These are phyloP conservation scores for Aspergillus uvarum DNA, from an alignment of 2,329 filamentous ascomycete genomes.

Conservation along the genomic window DNA sequence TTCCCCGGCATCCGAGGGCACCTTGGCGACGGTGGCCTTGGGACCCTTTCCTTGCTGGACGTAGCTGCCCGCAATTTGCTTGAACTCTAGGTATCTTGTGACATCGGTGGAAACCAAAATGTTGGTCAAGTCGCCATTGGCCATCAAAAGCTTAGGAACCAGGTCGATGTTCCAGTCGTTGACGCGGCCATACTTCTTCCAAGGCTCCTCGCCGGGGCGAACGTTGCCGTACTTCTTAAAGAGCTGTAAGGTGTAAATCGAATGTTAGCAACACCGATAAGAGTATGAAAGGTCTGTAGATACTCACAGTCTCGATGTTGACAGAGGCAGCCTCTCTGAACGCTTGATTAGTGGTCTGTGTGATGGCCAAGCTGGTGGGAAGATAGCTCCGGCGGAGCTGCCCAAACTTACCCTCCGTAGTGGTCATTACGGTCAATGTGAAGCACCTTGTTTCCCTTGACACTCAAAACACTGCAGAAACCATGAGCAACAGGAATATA, in stretches of 20 bases:
- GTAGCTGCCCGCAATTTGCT: constrained; percentile 92
- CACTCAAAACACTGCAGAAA: constrained; percentile 75
- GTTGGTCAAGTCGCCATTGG: constrained; percentile 96
- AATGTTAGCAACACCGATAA: constrained; percentile 22
- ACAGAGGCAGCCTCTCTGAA: constrained; percentile 87
- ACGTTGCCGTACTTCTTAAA: constrained; percentile 96
- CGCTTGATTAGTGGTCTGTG: constrained; percentile 25
- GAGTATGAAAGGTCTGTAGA: background rate
- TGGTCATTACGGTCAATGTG: constrained; percentile 99
- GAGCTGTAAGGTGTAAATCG: constrained; percentile 59
- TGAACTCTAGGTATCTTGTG: constrained; percentile 85
- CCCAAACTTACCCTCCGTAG: constrained; percentile 80
- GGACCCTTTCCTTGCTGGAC: constrained; percentile 83
- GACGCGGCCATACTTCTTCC: constrained; percentile 93
- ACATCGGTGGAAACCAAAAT: constrained; percentile 96
- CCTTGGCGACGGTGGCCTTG: constrained; percentile 93
- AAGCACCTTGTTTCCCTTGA: constrained; percentile 98
- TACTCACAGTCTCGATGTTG: constrained; percentile 84
- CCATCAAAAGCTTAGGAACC: constrained; percentile 97
- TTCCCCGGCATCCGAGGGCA: constrained; percentile 88
- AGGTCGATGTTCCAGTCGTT: constrained; percentile 99
- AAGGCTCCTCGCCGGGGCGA: constrained; percentile 76
- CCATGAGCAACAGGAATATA: constrained; percentile 15
- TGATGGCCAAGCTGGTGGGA: background rate
- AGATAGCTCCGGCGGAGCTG: constrained; percentile 18